phyloP scores from a whole-genome alignment of 768 basidiomycete genomes.

The Boletellus emodensis region DNA sequence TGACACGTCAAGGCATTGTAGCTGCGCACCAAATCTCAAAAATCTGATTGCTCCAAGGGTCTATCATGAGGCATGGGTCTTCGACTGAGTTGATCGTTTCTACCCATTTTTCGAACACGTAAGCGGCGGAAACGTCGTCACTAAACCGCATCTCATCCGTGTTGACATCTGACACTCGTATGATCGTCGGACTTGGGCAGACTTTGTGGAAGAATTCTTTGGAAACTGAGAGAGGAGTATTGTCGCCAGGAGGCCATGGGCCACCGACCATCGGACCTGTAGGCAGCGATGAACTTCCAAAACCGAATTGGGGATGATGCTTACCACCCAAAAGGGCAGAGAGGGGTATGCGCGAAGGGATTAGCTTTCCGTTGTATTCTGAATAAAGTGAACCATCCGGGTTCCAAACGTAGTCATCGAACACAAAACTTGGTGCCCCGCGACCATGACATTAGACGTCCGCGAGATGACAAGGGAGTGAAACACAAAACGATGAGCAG shows the following conservation, averaged over 20 bases:
- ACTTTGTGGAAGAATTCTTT: slow-evolving; percentile 37
- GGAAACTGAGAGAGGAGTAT: slow-evolving; percentile 34
- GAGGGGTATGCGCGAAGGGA: slow-evolving; percentile 41
- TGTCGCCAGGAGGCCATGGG: slow-evolving; percentile 30
- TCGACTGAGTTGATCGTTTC: slow-evolving; percentile 31
- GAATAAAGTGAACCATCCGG: slow-evolving; percentile 33
- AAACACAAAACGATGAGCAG: neutral
- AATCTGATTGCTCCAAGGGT: slow-evolving; percentile 20
- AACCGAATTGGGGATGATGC: neutral
- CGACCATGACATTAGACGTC: slow-evolving; percentile 2
- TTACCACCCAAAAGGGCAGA: slow-evolving; percentile 38
- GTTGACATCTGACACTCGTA: slow-evolving; percentile 30
- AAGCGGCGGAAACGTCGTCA: slow-evolving; percentile 21
- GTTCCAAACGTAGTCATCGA: slow-evolving; percentile 43
- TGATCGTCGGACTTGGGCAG: slow-evolving; percentile 35
- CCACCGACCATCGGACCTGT: slow-evolving; percentile 42
- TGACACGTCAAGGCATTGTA: neutral
- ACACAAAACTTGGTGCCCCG: slow-evolving; percentile 34
- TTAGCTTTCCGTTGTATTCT: slow-evolving; percentile 33
- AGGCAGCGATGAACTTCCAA: neutral
- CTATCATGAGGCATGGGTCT: slow-evolving; percentile 40
- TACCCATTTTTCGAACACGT: slow-evolving; percentile 38
- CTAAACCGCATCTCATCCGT: slow-evolving; percentile 28
- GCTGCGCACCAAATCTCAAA: slow-evolving; percentile 36
- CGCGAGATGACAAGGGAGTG: neutral